A percentile compares a stretch with the other conserved stretches of the same genome.
Evolutionary conservation across 495 filamentous ascomycete genomes (phyloP).

Genomic region (Lophiostoma macrostomum): DNA sequence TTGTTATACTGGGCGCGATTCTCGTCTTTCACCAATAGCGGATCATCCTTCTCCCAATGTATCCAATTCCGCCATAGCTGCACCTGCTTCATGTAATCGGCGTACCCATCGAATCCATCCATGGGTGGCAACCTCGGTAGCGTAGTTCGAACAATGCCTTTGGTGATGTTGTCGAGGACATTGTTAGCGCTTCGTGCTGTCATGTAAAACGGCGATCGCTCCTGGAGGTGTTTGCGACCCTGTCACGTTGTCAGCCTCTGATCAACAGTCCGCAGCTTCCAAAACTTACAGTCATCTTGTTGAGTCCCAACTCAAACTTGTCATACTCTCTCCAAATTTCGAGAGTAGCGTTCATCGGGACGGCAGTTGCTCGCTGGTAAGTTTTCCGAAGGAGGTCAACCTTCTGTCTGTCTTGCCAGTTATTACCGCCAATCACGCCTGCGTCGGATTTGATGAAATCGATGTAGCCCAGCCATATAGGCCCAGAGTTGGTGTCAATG

Average conservation of each 20-base stretch:
- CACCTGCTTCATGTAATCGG: conserved; percentile 82
- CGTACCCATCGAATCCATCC: conserved; percentile 79
- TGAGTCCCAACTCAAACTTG: conserved; percentile 85
- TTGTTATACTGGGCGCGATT: conserved; percentile 67
- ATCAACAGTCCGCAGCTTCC: no score
- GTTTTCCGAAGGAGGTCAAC: conserved; percentile 88
- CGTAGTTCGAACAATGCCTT: conserved; percentile 71
- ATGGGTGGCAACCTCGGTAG: conserved; percentile 78
- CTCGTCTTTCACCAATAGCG: conserved; percentile 76
- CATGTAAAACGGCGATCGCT: conserved; percentile 88
- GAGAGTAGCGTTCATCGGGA: conserved; percentile 77
- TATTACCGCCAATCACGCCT: conserved; percentile 74
- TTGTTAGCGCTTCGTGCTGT: conserved; percentile 82
- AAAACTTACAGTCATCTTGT: conserved; percentile 72
- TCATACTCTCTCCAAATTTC: conserved; percentile 96
- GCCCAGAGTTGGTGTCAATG: conserved; percentile 85
- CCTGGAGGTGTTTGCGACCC: conserved; percentile 90
- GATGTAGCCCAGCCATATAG: conserved; percentile 89
- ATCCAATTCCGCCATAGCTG: conserved; percentile 92
- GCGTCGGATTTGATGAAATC: conserved; percentile 84
- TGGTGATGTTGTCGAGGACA: conserved; percentile 77
- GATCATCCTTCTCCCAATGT: conserved; percentile 88
- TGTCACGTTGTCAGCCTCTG: conserved; percentile 37
- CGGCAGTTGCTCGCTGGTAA: conserved; percentile 81
- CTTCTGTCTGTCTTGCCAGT: conserved; percentile 97